phyloP scores from a whole-genome alignment of 2,329 filamentous ascomycete genomes.

The Exophiala bonariae region DNA sequence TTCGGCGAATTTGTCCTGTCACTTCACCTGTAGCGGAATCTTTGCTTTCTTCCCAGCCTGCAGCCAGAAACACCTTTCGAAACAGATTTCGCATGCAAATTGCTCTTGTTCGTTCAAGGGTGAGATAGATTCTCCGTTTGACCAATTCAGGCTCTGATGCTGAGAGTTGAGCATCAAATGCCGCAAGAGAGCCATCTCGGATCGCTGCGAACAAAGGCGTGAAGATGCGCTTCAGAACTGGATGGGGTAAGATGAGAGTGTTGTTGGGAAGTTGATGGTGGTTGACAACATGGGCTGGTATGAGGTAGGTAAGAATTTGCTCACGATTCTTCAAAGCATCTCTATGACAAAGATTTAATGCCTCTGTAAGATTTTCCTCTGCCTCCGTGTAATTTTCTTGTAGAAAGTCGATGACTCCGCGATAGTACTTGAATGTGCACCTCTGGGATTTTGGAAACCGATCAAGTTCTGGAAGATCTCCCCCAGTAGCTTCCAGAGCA shows the following conservation, averaged over 20 bases:
- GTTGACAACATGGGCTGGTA: conserved; percentile 88
- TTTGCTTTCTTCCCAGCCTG: conserved; percentile 77
- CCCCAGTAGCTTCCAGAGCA: conserved; percentile 72
- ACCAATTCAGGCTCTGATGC: conserved; percentile 90
- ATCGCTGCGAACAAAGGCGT: conserved; percentile 76
- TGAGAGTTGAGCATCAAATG: conserved; percentile 79
- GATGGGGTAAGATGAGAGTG: conserved; percentile 70
- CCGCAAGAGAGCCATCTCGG: conserved; percentile 75
- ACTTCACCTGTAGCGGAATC: conserved; percentile 55
- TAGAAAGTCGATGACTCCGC: conserved; percentile 88
- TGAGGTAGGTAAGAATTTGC: conserved; percentile 90
- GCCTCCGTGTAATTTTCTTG: conserved; percentile 91
- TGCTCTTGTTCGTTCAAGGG: conserved; percentile 86
- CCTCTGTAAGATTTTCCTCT: conserved; percentile 75
- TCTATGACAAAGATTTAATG: conserved; percentile 78
- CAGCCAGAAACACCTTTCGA: conserved; percentile 83
- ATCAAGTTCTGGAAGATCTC: conserved; percentile 78
- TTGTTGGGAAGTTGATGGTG: conserved; percentile 78
- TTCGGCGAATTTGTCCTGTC: conserved; percentile 55
- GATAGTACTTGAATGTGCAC: conserved; percentile 95
- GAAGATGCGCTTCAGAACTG: conserved; percentile 75
- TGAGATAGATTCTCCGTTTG: conserved; percentile 88
- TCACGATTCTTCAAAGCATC: conserved; percentile 75
- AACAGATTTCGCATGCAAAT: conserved; percentile 89
- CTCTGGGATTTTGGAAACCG: conserved; percentile 85